Conservation (phyloP, 352 stramenopile species). For the Globisporangium polare region DNA sequence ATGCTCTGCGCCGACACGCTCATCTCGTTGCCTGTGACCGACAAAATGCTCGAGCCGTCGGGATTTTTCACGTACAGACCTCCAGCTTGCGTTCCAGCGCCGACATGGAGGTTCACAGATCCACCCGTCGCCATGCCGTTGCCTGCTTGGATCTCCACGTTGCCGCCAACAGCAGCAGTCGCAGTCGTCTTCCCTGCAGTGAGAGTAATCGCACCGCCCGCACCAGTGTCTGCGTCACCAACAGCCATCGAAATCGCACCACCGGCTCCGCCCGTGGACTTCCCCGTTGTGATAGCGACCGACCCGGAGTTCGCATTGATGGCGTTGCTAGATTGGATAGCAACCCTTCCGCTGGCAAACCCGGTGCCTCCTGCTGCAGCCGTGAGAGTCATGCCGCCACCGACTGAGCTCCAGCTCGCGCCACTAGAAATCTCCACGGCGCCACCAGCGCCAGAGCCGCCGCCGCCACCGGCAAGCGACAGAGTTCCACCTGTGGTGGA, state of each 20-base stretch:
- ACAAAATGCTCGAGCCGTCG: conserved; percentile 19
- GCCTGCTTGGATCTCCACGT: conserved; percentile 37
- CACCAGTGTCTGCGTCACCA: conserved; percentile 24
- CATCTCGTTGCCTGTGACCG: conserved; percentile 35
- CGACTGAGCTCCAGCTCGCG: conserved; percentile 21
- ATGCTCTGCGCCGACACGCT: conserved; percentile 28
- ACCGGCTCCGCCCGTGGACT: conserved; percentile 25
- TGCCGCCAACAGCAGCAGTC: conserved; percentile 29
- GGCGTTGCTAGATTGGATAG: conserved; percentile 28
- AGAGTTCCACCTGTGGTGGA: conserved; percentile 26
- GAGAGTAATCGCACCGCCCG: conserved; percentile 37
- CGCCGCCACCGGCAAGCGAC: conserved; percentile 24
- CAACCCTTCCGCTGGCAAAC: conserved; percentile 32
- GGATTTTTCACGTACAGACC: conserved; percentile 31
- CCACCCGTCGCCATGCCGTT: conserved; percentile 26
- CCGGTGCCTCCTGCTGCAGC: conserved; percentile 22
- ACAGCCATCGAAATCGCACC: conserved; percentile 37
- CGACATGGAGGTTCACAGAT: conserved; percentile 30
- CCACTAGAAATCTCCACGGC: conserved; percentile 33
- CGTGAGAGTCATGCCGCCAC: conserved; percentile 24
- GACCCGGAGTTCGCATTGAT: conserved; percentile 31
- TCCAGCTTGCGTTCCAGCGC: conserved; percentile 15
- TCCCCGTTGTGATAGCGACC: conserved; percentile 28
- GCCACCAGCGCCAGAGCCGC: conserved; percentile 26
- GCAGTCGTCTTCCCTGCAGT: conserved; percentile 33